Conservation (phyloP, 768 basidiomycete species). For the Wakefieldia striispora region DNA sequence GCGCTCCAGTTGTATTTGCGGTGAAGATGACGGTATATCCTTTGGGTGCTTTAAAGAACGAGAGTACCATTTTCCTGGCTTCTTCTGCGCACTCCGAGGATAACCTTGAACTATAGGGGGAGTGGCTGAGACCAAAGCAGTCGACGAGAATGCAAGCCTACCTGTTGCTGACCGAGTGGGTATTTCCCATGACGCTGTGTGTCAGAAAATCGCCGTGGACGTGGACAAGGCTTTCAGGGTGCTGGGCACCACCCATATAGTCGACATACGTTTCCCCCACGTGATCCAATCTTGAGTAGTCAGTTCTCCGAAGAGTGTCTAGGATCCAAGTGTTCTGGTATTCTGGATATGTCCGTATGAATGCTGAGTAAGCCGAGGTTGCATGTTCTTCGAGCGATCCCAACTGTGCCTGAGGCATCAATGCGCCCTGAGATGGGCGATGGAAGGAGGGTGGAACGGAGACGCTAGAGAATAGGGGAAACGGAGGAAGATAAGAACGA, state of each 20-base stretch:
- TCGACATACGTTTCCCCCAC: constrained; percentile 68
- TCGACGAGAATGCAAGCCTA: constrained; percentile 25
- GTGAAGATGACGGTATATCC: constrained; percentile 84
- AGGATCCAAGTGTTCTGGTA: constrained; percentile 70
- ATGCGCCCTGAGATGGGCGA: constrained; percentile 16
- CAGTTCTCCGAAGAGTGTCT: constrained; percentile 62
- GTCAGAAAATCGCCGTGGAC: constrained; percentile 70
- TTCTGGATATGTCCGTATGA: constrained; percentile 47
- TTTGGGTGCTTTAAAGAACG: constrained; percentile 73
- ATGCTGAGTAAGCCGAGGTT: constrained; percentile 45
- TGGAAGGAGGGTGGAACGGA: neutral
- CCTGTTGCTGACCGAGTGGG: constrained; percentile 83
- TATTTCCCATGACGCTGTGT: constrained; percentile 71
- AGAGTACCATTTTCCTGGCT: constrained; percentile 68
- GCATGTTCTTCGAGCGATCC: constrained; percentile 34
- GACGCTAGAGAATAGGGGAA: neutral
- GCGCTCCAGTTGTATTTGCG: constrained; percentile 71
- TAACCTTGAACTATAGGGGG: constrained; percentile 55
- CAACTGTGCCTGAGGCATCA: constrained; percentile 28
- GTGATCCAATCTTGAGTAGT: constrained; percentile 58
- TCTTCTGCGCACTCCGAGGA: constrained; percentile 65
- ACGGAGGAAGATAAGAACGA: constrained; percentile 1
- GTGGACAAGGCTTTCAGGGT: constrained; percentile 73
- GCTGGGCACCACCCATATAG: constrained; percentile 74
- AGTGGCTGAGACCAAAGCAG: neutral